Evolutionary conservation across 129 eudicot genomes (phyloP), one percentile per base, ranked within the genome.

Genomic region (Pulicaria dysenterica): DNA sequence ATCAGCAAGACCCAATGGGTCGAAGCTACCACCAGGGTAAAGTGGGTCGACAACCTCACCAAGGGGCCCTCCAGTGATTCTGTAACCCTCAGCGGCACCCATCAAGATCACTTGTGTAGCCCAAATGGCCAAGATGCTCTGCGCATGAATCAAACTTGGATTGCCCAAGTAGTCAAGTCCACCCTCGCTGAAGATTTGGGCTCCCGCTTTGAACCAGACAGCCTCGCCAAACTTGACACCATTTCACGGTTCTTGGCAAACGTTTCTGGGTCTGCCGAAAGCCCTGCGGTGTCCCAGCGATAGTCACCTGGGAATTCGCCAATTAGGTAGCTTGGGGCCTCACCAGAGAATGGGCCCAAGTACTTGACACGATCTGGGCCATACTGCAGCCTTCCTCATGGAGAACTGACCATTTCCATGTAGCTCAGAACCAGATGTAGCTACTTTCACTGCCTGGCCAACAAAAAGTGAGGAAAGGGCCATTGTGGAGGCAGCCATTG

Each of bases 11-110:
- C 88, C 85, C 74, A 84, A 73, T 2, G 88, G 88, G 70, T 80
- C 88, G 34, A 84, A 84, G 61, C 85, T 80, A 24, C 85, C 85
- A 4, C 85, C 89, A 0, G 83, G 85, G 83, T 84, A 85, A 4
- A 85, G 73, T 46, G 86, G 89, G 85, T 85, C 89, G 1, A 68
- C 73, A 7, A 84, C 77, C 81, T 84, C 89, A 42, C 89, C 85
- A 4, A 84, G 81, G 5, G 89, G 89, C 37, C 89, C 89, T 19
- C 85, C 89, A 3, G 89, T 81, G 64, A 81, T 65, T 42, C 83
- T 84, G 79, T 84, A 84, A 8, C 89, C 89, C 79, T 84, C 89
- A 45, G 81, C 81, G 3, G 83, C 89, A 31, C 89, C 89, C 89
- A 85, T 85, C 40, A 85, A 73, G 38, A 85, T 69, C 4, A 85